Evolutionary conservation across 768 basidiomycete species (phyloP).

Genomic region (Dioszegia crocea): DNA sequence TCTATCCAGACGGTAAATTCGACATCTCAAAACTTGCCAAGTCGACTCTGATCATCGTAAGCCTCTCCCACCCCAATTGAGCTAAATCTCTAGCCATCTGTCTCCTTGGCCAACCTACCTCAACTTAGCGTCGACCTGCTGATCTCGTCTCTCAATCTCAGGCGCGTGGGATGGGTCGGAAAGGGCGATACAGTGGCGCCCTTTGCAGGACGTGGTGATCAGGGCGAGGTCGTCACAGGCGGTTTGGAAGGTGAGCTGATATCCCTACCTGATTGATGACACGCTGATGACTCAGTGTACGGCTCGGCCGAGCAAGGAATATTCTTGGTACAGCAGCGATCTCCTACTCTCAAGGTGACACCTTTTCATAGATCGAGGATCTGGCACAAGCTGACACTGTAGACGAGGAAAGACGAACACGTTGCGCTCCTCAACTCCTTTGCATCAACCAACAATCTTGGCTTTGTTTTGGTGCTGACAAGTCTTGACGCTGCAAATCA

Average conservation of each 20-base stretch:
- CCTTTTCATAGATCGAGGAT: not conserved
- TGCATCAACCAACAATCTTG: conserved; percentile 55
- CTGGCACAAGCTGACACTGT: not conserved
- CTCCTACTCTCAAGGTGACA: conserved; percentile 69
- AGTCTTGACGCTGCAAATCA: conserved; percentile 72
- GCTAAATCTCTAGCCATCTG: conserved; percentile 57
- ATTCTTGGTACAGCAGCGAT: conserved; percentile 71
- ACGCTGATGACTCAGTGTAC: conserved; percentile 57
- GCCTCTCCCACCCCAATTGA: not conserved
- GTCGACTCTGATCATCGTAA: conserved; percentile 18
- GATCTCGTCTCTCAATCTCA: conserved; percentile 62
- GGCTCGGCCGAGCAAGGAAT: conserved; percentile 56
- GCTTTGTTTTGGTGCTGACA: conserved; percentile 62
- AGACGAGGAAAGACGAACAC: conserved; percentile 70
- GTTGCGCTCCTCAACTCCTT: conserved; percentile 60
- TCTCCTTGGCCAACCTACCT: conserved; percentile 75
- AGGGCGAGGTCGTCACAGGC: conserved; percentile 62
- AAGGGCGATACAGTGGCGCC: conserved; percentile 61
- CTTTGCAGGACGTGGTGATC: conserved; percentile 68
- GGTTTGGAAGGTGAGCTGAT: conserved; percentile 74
- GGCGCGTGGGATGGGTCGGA: conserved; percentile 63
- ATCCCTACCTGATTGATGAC: no score
- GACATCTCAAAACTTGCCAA: not conserved
- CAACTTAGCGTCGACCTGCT: conserved; percentile 73
- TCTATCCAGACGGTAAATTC: conserved; percentile 19